Conservation (phyloP, 805 yeast genomes). For the Zygoascus flipseniorum region DNA sequence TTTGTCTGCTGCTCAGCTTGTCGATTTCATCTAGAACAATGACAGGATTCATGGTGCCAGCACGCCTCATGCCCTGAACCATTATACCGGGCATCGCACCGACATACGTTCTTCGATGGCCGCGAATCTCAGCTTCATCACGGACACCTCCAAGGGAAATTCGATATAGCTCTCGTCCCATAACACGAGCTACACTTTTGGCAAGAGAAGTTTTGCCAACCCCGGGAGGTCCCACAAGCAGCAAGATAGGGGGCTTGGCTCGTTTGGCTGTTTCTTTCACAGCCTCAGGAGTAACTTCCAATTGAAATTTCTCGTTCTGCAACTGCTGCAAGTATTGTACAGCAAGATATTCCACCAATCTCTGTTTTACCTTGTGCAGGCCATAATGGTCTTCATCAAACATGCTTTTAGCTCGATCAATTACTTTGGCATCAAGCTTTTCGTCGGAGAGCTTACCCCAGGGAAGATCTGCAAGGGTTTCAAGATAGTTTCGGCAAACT, state of each 20-base stretch:
- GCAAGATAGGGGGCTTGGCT: slow-evolving; percentile 57
- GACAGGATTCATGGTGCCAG: slow-evolving; percentile 74
- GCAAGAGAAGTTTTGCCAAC: slow-evolving; percentile 89
- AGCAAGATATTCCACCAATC: slow-evolving; percentile 72
- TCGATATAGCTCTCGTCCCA: slow-evolving; percentile 69
- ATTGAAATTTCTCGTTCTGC: slow-evolving; percentile 4
- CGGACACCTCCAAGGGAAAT: slow-evolving; percentile 81
- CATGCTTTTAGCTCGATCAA: slow-evolving; percentile 43
- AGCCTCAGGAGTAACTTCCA: neutral
- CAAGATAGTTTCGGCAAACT: slow-evolving; percentile 34
- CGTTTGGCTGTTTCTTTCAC: neutral
- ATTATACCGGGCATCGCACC: slow-evolving; percentile 88
- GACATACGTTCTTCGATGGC: slow-evolving; percentile 84
- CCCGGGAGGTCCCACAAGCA: slow-evolving; percentile 90
- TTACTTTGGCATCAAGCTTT: slow-evolving; percentile 28
- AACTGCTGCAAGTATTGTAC: slow-evolving; percentile 51
- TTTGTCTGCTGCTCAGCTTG: slow-evolving; percentile 50
- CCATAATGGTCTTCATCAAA: slow-evolving; percentile 77
- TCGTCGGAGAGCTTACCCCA: slow-evolving; percentile 26
- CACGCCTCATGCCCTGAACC: slow-evolving; percentile 66
- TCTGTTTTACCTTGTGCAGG: slow-evolving; percentile 58
- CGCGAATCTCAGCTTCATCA: slow-evolving; percentile 84
- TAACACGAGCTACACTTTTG: slow-evolving; percentile 64
- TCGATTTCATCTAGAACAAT: slow-evolving; percentile 80
- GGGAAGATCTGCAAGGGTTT: slow-evolving; percentile 32